Evolutionary conservation across 371 early-diverging fungal species (phyloP), one percentile per base, ranked within the genome.

Genomic region (Capillidium rhysosporum): DNA sequence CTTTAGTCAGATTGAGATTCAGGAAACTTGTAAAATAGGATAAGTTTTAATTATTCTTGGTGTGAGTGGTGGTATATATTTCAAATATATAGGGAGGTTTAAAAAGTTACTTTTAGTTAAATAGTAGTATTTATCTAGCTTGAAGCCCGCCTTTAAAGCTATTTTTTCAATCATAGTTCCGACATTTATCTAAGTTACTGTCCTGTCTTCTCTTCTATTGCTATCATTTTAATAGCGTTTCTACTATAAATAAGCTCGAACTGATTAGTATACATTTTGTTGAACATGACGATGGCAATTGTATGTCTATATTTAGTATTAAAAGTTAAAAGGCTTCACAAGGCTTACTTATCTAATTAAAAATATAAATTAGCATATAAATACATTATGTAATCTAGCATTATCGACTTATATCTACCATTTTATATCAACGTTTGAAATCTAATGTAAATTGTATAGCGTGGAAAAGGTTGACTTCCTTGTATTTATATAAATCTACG

Each of bases 181-280:
- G 24, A 69, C 64, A 48, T 75, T 69, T 23, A 80, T 59, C 59
- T 81, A 80, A 4, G 75, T 71, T 76, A 82, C 57, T 82, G 82
- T 9, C 82, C 82, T 26, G 73, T 68, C 55, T 80, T 72, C 43
- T 82, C 78, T 16, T 60, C 58, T 1, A 76, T 40, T 0, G 71
- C 70, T 74, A 81, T 68, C 57, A 56, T 24, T 61, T 61, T 0
- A 72, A 61, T 66, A 77, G 41, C 5, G 5, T 18, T 28, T 31
- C 49, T 9, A 25, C 18, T n/a, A n/a, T n/a, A n/a, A n/a, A n/a
- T n/a, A 18, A 29, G 62, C 44, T 43, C 44, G 7, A 34, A n/a
- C n/a, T n/a, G n/a, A n/a, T n/a, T n/a, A n/a, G n/a, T n/a, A n/a
- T n/a, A n/a, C n/a, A n/a, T n/a, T n/a, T n/a, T n/a, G n/a, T n/a